Base-by-base conservation (phyloP, 805 yeast genomes). In the Suhomyces faveliae region DNA sequence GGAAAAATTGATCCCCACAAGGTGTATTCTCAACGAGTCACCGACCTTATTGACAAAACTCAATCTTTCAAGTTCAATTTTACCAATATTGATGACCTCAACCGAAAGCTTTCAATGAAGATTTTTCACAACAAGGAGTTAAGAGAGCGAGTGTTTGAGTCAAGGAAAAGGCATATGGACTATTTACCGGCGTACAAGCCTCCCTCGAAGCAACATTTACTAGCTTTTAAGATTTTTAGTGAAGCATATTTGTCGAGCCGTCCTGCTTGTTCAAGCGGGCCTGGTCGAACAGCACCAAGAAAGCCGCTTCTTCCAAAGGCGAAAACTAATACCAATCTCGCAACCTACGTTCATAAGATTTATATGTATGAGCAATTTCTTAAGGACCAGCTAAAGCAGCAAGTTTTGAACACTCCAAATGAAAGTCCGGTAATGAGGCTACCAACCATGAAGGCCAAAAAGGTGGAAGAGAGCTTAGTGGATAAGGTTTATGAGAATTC, bases 301-400 rank as follows among this genome's bases (percentile, higher is more conserved):
- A 53, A 49, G 42, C 67, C 66, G 6, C 46, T 15, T 21, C 15
- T 59, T 20, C 67, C 66, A 1, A 20, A 19, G 11, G 56, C 52
- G 21, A 55, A 52, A 35, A 64, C 69, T 15, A 63, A 60, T 46
- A 64, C 69, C 25, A 48, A 51, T 35, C 46, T 63, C 55, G 58
- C 61, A 22, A 61, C 51, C 22, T 64, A 61, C 48, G 45, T 57
- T 19, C 69, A 63, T 45, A 53, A 47, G 29, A 24, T 43, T 7
- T 55, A 58, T 49, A 46, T 62, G 15, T 64, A 63, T 42, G 50
- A 56, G 12, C 24, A 42, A 22, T 30, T 33, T 15, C 19, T 47
- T 23, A 17, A 20, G 13, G 39, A 35, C 47, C 33, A 38, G 25
- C 38, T 45, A 20, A 40, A 42, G 23, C 38, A 42, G 21, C 22